Evolutionary conservation across 495 filamentous ascomycete species (phyloP), one percentile per base, ranked within the genome.

Genomic region (Penicillium pancosmium): DNA sequence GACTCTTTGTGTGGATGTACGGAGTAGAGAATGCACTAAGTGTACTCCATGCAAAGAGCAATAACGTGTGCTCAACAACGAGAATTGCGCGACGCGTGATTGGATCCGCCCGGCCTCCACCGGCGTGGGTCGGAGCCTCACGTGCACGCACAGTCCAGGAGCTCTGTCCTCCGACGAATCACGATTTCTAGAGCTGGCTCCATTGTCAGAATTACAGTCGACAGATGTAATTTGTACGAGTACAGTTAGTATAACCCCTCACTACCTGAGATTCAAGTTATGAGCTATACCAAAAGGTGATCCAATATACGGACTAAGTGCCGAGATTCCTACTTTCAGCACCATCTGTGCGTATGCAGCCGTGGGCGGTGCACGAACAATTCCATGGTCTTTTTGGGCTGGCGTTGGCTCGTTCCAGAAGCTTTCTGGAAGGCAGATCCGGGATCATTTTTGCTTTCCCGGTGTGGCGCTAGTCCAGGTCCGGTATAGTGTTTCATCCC

Each of bases 101-200:
- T 68, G 62, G 65, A 27, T 43, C 10, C 16, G 18, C 13, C 27
- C 35, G 27, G 36, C 51, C 53, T 54, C 48, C 44, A 27, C 53
- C 52, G 13, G 41, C 52, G 35, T 52, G 66, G 61, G 60, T 57
- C 54, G 41, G 27, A 23, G 36, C 16, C 33, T 67, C 67, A 69
- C 67, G 67, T 67, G 67, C 36, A 52, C 50, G 33, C 50, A 36
- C 27, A 47, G 40, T 35, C 46, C 44, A 48, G 67, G 67, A 69
- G 67, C 67, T 60, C 67, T 65, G 67, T 69, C 62, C 61, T 69
- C 67, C 67, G 67, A 59, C 63, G 60, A 66, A 66, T 66, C 63
- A 59, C 38, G 23, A 19, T 25, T 25, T 12, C 4, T 48, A 13
- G 46, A 48, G 18, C 19, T 13, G 46, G 10, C 46, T 48, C 46